Percentiles rank a stretch among this genome's conserved stretches.
phyloP scores from a whole-genome alignment of 1,139 yeast species.

The Suhomyces wounanorum region DNA sequence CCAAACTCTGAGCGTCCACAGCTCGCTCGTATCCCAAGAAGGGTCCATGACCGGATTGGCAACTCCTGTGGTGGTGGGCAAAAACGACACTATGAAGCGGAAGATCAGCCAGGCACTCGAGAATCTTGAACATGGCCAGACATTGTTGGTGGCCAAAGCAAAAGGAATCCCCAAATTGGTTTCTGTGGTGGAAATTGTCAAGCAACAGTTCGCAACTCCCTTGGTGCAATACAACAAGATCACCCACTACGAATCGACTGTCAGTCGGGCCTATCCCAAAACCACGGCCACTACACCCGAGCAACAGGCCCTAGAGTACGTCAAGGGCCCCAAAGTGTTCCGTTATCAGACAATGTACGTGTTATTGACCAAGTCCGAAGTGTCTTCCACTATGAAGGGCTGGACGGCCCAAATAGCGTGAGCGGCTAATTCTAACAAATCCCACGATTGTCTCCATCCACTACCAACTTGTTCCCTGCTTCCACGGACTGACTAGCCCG shows the following conservation, averaged over 20 bases:
- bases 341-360: conserved; percentile 25
- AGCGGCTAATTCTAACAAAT: too few species aligned
- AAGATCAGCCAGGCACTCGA: conserved; percentile 21
- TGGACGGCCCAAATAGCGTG: conserved; percentile 20
- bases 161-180: conserved; percentile 27
- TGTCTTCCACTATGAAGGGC: conserved; percentile 6
- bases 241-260: conserved; percentile 10
- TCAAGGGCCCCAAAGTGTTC: conserved; percentile 22
- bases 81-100: conserved; percentile 30
- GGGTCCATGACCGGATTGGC: neutral
- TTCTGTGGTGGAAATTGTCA: conserved; percentile 31
- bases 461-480: neutral
- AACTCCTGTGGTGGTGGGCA: conserved; percentile 21
- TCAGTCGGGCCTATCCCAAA: conserved; percentile 11
- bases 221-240: conserved; percentile 18
- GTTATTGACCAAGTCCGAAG: conserved; percentile 16
- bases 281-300: neutral
- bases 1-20: conserved; percentile 1
- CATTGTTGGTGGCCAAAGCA: conserved; percentile 23
- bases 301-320: conserved; percentile 10
- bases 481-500: neutral
- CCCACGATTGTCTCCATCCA: neutral
- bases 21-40: conserved; percentile 1
- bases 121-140: conserved; percentile 10
- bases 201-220: conserved; percentile 11